A percentile compares a stretch with the other conserved stretches of the same genome.
Evolutionary conservation across 495 filamentous ascomycete genomes (phyloP).

Genomic region (Podospora didyma): DNA sequence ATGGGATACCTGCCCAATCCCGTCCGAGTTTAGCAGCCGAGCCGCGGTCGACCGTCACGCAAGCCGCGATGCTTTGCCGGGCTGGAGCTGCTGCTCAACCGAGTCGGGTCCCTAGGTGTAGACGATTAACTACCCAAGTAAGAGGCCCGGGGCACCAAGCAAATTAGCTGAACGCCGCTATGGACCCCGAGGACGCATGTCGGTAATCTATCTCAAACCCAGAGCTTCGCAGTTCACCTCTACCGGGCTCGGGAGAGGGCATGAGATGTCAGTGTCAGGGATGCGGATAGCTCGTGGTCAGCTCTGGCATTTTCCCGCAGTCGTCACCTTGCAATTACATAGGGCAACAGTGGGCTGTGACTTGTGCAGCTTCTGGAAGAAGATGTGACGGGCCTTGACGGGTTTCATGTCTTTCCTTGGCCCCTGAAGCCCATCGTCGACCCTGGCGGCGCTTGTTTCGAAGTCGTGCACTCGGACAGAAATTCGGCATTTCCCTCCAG

Average conservation of each 20-base stretch:
- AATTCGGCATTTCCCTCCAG: constrained; percentile 7
- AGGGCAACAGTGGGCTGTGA: not conserved
- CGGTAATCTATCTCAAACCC: not conserved
- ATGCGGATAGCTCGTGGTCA: too few relatives aligned
- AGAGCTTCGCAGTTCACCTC: not conserved
- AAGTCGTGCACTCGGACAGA: constrained; percentile 13
- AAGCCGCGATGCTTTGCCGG: constrained; percentile 4
- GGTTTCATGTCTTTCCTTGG: constrained; percentile 2
- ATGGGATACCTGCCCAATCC: too few relatives aligned
- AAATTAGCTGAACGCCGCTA: not conserved
- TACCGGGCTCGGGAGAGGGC: not conserved
- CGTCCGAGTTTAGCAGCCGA: constrained; percentile 18
- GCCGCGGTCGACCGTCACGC: constrained; percentile 13
- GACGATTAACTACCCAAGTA: not conserved
- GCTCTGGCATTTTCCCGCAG: not conserved
- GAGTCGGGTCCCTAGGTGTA: constrained; percentile 1
- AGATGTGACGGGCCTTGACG: constrained; percentile 18
- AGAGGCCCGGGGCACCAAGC: not conserved
- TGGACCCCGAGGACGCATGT: not conserved
- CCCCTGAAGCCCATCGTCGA: constrained; percentile 11
- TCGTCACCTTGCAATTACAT: not conserved
- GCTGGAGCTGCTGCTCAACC: not conserved
- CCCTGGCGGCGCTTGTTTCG: constrained; percentile 27
- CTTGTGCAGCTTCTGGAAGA: constrained; percentile 21
- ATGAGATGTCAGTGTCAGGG: too few relatives aligned